Evolutionary conservation across 352 stramenopile genomes (phyloP).

Genomic region (Plasmopara muralis): DNA sequence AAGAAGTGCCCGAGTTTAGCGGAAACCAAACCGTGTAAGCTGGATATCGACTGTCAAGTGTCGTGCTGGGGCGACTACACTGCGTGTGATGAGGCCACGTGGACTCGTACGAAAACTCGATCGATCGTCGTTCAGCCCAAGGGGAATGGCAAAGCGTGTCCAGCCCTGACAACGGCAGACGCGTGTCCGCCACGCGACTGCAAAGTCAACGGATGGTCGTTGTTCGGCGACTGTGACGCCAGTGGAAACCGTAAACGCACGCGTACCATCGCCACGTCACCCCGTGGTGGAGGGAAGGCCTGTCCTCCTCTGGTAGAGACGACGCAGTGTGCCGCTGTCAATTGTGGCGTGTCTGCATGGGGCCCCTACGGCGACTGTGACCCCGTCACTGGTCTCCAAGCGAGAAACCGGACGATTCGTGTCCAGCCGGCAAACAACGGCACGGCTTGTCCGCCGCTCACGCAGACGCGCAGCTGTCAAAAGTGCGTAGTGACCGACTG

Average conservation of each 20-base stretch:
- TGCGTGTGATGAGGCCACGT: conserved; percentile 26
- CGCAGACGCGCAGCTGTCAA: conserved; percentile 38
- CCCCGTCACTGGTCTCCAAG: conserved; percentile 22
- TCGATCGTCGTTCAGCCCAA: conserved; percentile 31
- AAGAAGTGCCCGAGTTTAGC: conserved; percentile 32
- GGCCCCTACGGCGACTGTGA: conserved; percentile 40
- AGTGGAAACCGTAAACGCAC: conserved; percentile 35
- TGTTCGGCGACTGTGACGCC: conserved; percentile 35
- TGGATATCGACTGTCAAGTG: conserved; percentile 44
- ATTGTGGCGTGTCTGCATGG: conserved; percentile 53
- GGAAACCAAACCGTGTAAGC: conserved; percentile 24
- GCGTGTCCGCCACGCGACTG: conserved; percentile 39
- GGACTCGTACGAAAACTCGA: conserved; percentile 27
- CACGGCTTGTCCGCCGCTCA: conserved; percentile 33
- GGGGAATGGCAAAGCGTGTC: conserved; percentile 37
- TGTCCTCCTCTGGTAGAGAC: conserved; percentile 43
- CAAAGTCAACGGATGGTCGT: conserved; percentile 44
- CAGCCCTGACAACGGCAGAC: conserved; percentile 25
- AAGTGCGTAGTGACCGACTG: conserved; percentile 49
- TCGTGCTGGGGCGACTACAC: conserved; percentile 37
- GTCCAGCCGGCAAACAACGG: conserved; percentile 32
- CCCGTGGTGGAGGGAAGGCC: conserved; percentile 31
- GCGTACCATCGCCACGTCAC: conserved; percentile 20
- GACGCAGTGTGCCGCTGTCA: conserved; percentile 31
- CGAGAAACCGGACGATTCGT: conserved; percentile 32